Evolutionary conservation across 2,329 filamentous ascomycete species (phyloP), one percentile per base, ranked within the genome.

Genomic region (Penicillium janthinellum): DNA sequence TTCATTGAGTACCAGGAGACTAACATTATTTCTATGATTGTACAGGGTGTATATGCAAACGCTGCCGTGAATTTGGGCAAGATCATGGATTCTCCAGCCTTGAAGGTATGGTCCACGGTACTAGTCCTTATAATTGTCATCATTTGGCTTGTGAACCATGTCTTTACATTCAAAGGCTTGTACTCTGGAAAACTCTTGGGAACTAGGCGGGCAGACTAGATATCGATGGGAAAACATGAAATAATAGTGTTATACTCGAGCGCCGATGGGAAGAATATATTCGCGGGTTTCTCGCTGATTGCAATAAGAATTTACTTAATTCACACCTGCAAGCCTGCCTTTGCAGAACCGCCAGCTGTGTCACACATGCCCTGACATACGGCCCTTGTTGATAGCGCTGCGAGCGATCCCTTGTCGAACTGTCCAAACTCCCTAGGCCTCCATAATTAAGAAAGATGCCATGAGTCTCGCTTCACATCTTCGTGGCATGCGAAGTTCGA

Each of bases 11-110:
- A 47, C 10, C 3, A 39, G 56, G 25, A 45, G 28, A 6, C 10
- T 37, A 20, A 5, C 12, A 8, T 35, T n/a, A 10, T 12, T 41
- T 37, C 3, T 8, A 25, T 17, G 22, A 37, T 17, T 25, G n/a
- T 15, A 20, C 31, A 78, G 76, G 77, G 77, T 2, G 74, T 77
- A 0, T 79, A 78, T 57, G 75, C 75, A 3, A 78, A 77, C 41
- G 70, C 72, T 1, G 75, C 75, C 1, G 67, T 77, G 11, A 63
- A 76, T 51, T 67, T 81, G 5, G 76, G 75, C 6, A 73, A 67
- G 45, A 62, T 75, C 22, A 72, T 81, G 67, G 71, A 77, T 25
- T 78, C 75, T 1, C 62, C 71, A 0, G 73, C 75, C 4, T 79
- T 79, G 54, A 61, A 66, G 14, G 71, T 79, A 2, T 75, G 76